Base-by-base conservation (phyloP, 768 basidiomycete genomes). In the Pleurotus eryngii region DNA sequence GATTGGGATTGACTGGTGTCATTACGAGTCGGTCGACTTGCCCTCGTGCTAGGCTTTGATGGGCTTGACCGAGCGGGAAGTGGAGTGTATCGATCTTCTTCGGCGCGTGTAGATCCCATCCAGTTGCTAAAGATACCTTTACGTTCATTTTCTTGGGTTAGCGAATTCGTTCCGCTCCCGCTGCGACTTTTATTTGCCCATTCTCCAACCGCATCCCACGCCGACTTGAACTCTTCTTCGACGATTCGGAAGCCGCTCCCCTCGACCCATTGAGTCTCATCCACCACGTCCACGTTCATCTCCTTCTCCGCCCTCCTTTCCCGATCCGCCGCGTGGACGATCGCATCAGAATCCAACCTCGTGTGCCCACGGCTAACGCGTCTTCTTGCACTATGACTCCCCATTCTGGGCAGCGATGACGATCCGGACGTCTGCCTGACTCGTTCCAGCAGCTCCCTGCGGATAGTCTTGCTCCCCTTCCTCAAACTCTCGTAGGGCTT, bases 391-490 rank as follows among this genome's bases (percentile, higher is more conserved):
- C 59, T 49, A 55, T 15, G 58, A 55, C 24, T 45, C 26, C 24
- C 26, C 42, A 39, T 43, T 60, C 55, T 57, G 56, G 58, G 47
- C 55, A 60, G 51, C 27, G 64, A 63, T 55, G 60, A 55, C 37
- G 64, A 63, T 3, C 61, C 61, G 18, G 62, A 61, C 7, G 58
- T 60, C 14, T 67, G 65, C 37, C 73, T 61, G n/a, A 75, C 73
- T 27, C 73, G 64, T 56, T 77, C 78, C 46, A 83, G 64, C 35
- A 83, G 78, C 8, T 73, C 77, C 7, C 81, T 77, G 49, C 80
- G 76, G 63, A 83, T 81, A 60, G 78, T 80, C 63, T 75, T 79
- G 60, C 51, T 40, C n/a, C 51, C 51, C 42, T 80, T 78, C 5
- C 78, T 72, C 17, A 80, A 66, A 27, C 73, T 70, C 56, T 79